These are phyloP conservation scores for Microbotryomycetes sp. DNA, from an alignment of 1,284 basidiomycete genomes.

Conservation along the genomic window DNA sequence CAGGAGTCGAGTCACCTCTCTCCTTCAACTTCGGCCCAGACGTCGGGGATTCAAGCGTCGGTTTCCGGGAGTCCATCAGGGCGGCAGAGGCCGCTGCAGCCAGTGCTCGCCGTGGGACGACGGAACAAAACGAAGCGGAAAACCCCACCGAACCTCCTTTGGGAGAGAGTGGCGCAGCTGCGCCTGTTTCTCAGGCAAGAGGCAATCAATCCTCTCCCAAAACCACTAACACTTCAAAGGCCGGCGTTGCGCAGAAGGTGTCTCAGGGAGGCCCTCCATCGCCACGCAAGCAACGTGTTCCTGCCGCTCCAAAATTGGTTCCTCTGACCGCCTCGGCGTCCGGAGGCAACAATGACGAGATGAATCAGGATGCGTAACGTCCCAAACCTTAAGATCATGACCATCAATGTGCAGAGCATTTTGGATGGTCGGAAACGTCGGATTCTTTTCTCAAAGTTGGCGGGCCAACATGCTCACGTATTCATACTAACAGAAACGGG, in stretches of 20 bases:
- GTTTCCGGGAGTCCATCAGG: not conserved
- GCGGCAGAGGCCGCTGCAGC: no score
- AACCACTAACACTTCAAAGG: not conserved
- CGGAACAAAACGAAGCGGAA: no score
- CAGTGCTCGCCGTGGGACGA: no score
- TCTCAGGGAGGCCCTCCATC: not conserved
- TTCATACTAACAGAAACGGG: not conserved
- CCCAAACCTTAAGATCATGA: not conserved
- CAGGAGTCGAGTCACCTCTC: not conserved
- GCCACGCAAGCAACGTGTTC: not conserved
- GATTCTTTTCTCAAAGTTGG: not conserved
- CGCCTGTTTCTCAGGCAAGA: not conserved
- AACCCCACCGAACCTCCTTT: not conserved
- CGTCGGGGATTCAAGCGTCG: not conserved
- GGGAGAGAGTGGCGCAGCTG: not conserved
- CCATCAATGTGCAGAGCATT: not conserved
- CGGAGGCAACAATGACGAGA: not conserved
- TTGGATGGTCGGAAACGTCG: not conserved
- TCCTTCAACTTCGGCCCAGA: not conserved
- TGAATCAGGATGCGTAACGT: not conserved
- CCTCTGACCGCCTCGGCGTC: not conserved
- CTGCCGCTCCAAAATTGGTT: not conserved
- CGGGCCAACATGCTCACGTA: not conserved
- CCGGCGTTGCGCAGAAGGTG: not conserved
- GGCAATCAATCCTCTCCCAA: not conserved